A percentile compares a stretch with the other conserved stretches of the same genome.
phyloP scores from a whole-genome alignment of 1,284 basidiomycete genomes.

The Mrakiaceae sp. region DNA sequence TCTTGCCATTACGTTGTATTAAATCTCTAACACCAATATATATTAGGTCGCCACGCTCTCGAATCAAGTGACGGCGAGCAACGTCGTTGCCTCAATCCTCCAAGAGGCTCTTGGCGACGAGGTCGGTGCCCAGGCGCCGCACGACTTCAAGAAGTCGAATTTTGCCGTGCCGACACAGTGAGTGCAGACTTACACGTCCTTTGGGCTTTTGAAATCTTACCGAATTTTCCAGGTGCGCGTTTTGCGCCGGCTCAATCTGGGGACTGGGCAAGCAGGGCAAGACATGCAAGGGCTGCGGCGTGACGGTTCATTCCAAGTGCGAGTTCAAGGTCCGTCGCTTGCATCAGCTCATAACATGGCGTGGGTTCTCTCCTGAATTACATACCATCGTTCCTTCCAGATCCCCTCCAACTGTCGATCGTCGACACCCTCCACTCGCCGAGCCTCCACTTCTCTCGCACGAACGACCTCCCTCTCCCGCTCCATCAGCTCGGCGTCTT shows the following conservation, averaged over 20 bases:
- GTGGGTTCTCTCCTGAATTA: too few species aligned
- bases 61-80: constrained; percentile 2
- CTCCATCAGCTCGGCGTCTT: constrained; percentile 3
- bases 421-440: neutral
- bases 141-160: constrained; percentile 15
- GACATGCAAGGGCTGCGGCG: constrained; percentile 14
- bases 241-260: constrained; percentile 11
- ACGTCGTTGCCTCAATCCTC: neutral
- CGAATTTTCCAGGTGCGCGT: neutral
- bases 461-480: constrained; percentile 2
- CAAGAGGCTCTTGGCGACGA: constrained; percentile 5
- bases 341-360: neutral
- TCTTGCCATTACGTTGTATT: too few species aligned
- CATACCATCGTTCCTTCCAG: neutral
- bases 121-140: constrained; percentile 1
- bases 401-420: neutral
- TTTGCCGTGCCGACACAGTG: constrained; percentile 17
- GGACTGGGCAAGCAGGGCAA: constrained; percentile 16
- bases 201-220: too few species aligned
- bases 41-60: neutral
- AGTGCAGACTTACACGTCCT: too few species aligned
- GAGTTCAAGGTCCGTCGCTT: constrained; percentile 4
- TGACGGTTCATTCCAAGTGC: constrained; percentile 7
- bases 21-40: too few species aligned
- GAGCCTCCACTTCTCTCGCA: neutral